Evolutionary conservation across 352 stramenopile species (phyloP).

Genomic region (Phytophthora gonapodyides): DNA sequence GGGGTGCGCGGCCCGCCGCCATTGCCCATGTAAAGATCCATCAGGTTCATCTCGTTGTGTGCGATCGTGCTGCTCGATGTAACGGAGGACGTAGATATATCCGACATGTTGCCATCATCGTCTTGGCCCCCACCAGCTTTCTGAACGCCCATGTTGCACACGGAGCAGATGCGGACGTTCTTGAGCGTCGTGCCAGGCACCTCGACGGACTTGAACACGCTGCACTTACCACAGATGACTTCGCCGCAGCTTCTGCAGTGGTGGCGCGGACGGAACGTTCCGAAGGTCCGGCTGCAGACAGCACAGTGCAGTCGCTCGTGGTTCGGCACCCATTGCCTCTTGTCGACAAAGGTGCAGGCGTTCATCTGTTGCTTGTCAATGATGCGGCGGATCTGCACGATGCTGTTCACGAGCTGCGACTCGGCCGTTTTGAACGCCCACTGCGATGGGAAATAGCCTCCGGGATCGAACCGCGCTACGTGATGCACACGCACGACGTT

Average conservation of each 20-base stretch:
- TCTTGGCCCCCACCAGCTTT: conserved; percentile 38
- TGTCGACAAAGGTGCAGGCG: conserved; percentile 82
- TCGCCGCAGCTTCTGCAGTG: conserved; percentile 89
- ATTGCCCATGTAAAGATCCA: conserved; percentile 75
- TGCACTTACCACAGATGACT: conserved; percentile 89
- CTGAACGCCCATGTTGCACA: conserved; percentile 88
- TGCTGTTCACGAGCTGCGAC: conserved; percentile 74
- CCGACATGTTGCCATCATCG: conserved; percentile 62
- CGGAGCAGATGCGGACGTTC: conserved; percentile 84
- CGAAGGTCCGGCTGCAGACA: conserved; percentile 75
- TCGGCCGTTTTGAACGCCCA: conserved; percentile 87
- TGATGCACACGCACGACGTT: conserved; percentile 78
- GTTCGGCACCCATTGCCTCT: conserved; percentile 83
- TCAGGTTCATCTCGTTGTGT: conserved; percentile 87
- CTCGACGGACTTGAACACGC: conserved; percentile 79
- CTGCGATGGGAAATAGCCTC: conserved; percentile 79
- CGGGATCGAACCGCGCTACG: conserved; percentile 73
- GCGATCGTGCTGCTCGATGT: conserved; percentile 80
- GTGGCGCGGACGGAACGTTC: conserved; percentile 81
- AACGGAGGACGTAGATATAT: conserved; percentile 78
- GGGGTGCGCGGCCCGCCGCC: conserved; percentile 61
- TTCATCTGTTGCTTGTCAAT: conserved; percentile 90
- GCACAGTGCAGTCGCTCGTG: conserved; percentile 69
- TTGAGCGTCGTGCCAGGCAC: conserved; percentile 81
- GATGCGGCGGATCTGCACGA: conserved; percentile 81